Evolutionary conservation across 192 early-diverging fungal species (phyloP).

Genomic region (Piromyces finnis): DNA sequence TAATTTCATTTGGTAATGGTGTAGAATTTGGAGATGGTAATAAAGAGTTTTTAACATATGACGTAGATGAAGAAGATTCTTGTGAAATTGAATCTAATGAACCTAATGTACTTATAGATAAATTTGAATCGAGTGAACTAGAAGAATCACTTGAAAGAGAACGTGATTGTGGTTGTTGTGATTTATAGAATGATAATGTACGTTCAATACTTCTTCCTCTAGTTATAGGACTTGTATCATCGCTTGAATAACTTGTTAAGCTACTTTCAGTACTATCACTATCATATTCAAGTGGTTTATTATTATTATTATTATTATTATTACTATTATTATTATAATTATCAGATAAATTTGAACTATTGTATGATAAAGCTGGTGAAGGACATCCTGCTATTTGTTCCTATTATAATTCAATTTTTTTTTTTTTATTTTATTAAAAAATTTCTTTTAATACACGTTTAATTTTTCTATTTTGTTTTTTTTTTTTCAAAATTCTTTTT

Average conservation of each 20-base stretch:
- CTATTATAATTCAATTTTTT: neutral
- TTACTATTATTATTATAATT: too few relatives aligned
- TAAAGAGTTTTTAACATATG: neutral
- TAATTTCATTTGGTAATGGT: neutral
- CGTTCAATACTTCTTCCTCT: neutral
- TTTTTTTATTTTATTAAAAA: neutral
- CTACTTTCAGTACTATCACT: neutral
- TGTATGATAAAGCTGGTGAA: neutral
- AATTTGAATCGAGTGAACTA: neutral
- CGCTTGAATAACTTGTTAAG: neutral
- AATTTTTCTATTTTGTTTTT: neutral
- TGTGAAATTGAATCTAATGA: neutral
- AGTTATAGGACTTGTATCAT: neutral
- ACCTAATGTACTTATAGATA: neutral
- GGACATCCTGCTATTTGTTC: neutral
- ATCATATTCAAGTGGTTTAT: neutral
- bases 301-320: too few relatives aligned
- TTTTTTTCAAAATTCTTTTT: neutral
- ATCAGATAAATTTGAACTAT: neutral
- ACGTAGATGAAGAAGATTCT: neutral
- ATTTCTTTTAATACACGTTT: neutral
- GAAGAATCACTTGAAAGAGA: neutral
- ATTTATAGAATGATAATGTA: neutral
- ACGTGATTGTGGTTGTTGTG: neutral
- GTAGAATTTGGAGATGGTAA: neutral